Evolutionary conservation across 106 monocot species (phyloP).

Genomic region (Dendrobium officinale): DNA sequence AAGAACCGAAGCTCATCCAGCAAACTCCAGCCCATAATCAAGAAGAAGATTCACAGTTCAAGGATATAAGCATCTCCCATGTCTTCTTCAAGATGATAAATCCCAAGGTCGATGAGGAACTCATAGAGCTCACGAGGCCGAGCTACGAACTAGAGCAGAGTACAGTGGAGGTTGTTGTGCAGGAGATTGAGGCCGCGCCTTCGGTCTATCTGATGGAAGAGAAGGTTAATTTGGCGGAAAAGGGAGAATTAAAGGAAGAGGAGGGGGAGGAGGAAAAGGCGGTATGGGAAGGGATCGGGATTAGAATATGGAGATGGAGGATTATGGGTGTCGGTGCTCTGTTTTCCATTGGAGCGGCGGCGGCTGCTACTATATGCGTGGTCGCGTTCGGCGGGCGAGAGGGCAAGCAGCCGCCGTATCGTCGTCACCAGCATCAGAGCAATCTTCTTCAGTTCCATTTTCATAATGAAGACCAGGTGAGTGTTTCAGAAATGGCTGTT

Average conservation of each 20-base stretch:
- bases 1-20: constrained; percentile 5
- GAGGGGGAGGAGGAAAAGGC: constrained; percentile 5
- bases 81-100: background rate
- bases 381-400: background rate
- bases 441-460: background rate
- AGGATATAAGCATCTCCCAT: background rate
- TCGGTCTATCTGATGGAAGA: background rate
- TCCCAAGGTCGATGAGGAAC: background rate
- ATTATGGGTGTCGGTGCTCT: constrained; percentile 29
- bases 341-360: background rate
- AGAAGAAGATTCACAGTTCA: background rate
- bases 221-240: background rate
- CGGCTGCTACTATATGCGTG: background rate
- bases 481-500: background rate
- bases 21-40: constrained; percentile 15
- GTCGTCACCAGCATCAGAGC: background rate
- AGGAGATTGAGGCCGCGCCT: background rate
- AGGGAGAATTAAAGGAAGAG: too few species aligned
- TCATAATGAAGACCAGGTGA: background rate
- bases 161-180: background rate
- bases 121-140: background rate
- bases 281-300: constrained; percentile 22
- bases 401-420: background rate
- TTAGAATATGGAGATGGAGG: constrained; percentile 37
- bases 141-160: background rate